These are phyloP conservation scores for Auxenochlorella pyrenoidosa DNA, from an alignment of 139 green algal species.

Conservation along the genomic window DNA sequence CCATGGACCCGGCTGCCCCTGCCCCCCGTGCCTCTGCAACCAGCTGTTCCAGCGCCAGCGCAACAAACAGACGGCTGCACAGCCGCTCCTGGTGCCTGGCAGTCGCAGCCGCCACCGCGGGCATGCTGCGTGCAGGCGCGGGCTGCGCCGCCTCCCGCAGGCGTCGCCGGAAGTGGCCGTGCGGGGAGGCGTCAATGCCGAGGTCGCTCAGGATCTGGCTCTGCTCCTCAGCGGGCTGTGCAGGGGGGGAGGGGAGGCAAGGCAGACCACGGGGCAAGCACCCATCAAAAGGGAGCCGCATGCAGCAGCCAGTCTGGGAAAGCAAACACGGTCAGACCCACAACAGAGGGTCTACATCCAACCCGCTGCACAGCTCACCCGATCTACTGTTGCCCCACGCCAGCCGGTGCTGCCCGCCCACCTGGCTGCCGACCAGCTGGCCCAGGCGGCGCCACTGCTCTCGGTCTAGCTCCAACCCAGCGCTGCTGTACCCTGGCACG, in stretches of 20 bases:
- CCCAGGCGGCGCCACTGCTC: slow-evolving; percentile 3
- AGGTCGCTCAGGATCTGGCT: too few species aligned
- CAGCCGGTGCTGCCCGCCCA: background rate
- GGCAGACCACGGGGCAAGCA: background rate
- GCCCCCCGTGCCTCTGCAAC: background rate
- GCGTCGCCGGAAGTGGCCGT: too few species aligned
- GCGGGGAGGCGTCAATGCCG: too few species aligned
- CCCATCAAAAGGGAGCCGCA: too few species aligned
- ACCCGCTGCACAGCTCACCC: background rate
- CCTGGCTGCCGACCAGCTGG: background rate
- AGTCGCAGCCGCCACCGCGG: background rate
- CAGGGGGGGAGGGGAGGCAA: background rate
- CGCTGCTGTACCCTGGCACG: background rate
- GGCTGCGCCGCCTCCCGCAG: too few species aligned
- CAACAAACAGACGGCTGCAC: slow-evolving; percentile 7
- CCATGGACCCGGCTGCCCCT: too few species aligned
- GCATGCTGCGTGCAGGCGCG: background rate
- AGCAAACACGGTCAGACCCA: too few species aligned
- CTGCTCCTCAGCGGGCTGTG: too few species aligned
- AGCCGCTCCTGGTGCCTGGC: background rate
- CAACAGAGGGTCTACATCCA: too few species aligned
- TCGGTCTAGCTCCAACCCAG: background rate
- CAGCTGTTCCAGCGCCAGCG: slow-evolving; percentile 11
- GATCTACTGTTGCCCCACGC: background rate
- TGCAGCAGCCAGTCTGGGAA: too few species aligned